These are phyloP conservation scores for Diospyros kaki DNA, from an alignment of 148 eudicot species.

Conservation along the genomic window DNA sequence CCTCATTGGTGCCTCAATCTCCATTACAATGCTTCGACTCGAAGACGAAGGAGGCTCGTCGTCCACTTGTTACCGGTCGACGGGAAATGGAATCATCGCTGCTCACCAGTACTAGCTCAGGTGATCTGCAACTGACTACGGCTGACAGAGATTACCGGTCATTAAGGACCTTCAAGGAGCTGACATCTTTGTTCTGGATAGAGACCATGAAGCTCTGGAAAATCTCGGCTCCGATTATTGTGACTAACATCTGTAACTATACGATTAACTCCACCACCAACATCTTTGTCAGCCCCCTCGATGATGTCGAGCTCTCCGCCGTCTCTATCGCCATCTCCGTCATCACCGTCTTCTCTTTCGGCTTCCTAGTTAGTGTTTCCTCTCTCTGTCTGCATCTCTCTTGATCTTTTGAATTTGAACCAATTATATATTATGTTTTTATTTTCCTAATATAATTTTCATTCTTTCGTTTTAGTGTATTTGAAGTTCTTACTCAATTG, in stretches of 20 bases:
- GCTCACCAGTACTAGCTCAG: conserved; percentile 14
- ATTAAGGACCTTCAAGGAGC: conserved; percentile 20
- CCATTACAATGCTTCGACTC: no score
- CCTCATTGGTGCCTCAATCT: no score
- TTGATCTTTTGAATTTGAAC: no score
- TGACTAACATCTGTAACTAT: conserved; percentile 43
- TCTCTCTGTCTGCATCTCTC: neutral
- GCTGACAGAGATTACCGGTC: conserved; percentile 45
- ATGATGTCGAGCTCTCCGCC: conserved; percentile 55
- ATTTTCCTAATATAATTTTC: no score
- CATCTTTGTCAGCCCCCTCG: conserved; percentile 65
- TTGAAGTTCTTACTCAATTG: no score
- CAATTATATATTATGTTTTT: no score
- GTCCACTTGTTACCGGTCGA: neutral
- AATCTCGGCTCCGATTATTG: conserved; percentile 45
- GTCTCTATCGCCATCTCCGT: conserved; percentile 52
- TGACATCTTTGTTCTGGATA: conserved; percentile 34
- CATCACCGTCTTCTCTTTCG: conserved; percentile 56
- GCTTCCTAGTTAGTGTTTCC: conserved; percentile 45
- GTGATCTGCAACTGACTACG: conserved; percentile 11
- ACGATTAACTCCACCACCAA: conserved; percentile 38
- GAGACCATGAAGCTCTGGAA: conserved; percentile 59
- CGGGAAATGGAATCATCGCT: conserved; percentile 30
- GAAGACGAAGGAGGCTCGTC: no score
- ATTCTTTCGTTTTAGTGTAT: no score